These are phyloP conservation scores for Tetrahymena elliotti DNA, from an alignment of 73 alveolate species.

Conservation along the genomic window DNA sequence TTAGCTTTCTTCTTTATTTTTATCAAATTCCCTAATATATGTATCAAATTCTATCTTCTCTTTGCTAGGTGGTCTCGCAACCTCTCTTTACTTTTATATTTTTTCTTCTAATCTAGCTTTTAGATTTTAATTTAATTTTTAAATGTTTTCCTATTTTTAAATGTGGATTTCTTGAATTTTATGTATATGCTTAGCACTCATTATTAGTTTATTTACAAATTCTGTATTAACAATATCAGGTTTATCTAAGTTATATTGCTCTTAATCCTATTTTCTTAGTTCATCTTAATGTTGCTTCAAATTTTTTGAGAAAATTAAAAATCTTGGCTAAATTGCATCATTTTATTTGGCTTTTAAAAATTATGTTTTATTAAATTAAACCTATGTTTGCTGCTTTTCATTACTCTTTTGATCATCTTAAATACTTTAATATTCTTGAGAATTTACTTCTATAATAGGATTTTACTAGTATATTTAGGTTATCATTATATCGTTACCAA, in stretches of 20 bases:
- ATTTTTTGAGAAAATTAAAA: background rate
- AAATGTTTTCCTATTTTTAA: background rate
- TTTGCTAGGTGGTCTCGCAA: background rate
- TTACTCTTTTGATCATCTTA: background rate
- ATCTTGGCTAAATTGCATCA: background rate
- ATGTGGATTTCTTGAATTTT: background rate
- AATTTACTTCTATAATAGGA: background rate
- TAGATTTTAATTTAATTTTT: background rate
- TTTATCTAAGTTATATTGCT: background rate
- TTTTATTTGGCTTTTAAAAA: background rate
- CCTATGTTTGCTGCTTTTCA: too few species aligned
- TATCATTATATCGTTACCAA: background rate
- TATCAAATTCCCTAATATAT: background rate
- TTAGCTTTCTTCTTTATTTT: background rate
- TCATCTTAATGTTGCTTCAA: background rate
- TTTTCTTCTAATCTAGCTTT: background rate
- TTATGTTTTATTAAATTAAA: background rate
- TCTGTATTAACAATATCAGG: background rate
- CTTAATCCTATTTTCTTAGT: background rate
- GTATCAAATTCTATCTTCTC: background rate
- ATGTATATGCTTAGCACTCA: background rate
- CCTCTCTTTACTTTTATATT: background rate
- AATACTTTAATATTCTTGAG: background rate
- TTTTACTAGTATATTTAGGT: background rate
- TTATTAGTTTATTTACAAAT: background rate